Conservation (phyloP, 768 basidiomycete genomes). For the Tylopilus felleus region DNA sequence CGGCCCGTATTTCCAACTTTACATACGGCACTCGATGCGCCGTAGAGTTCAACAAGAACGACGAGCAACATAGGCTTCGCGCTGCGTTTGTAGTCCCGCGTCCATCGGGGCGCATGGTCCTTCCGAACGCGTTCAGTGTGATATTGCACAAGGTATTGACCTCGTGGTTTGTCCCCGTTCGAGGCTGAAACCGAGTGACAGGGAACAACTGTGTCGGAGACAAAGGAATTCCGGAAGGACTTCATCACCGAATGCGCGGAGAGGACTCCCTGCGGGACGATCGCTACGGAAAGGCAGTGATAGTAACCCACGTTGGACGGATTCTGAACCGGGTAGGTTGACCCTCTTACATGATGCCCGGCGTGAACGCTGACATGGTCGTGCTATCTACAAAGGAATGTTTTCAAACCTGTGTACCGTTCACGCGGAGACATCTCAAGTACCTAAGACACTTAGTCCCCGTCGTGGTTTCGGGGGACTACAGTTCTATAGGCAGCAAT, state of each 20-base stretch:
- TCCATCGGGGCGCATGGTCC: slow-evolving; percentile 30
- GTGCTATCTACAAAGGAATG: slow-evolving; percentile 20
- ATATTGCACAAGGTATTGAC: slow-evolving; percentile 27
- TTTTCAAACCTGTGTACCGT: slow-evolving; percentile 24
- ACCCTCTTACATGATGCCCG: not conserved
- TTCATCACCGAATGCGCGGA: slow-evolving; percentile 31
- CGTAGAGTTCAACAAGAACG: slow-evolving; percentile 27
- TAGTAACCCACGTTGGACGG: slow-evolving; percentile 28
- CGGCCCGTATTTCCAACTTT: slow-evolving; percentile 36
- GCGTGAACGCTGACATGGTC: not conserved
- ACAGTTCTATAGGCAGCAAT: slow-evolving; percentile 32
- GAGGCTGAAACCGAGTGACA: slow-evolving; percentile 4
- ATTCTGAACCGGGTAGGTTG: slow-evolving; percentile 27
- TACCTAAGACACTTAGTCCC: slow-evolving; percentile 30
- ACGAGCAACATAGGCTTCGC: slow-evolving; percentile 30
- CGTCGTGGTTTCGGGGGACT: slow-evolving; percentile 28
- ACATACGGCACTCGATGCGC: slow-evolving; percentile 38
- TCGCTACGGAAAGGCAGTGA: slow-evolving; percentile 28
- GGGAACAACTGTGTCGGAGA: slow-evolving; percentile 30
- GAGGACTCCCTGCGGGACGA: slow-evolving; percentile 24
- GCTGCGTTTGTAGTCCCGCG: slow-evolving; percentile 27
- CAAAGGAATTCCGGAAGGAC: slow-evolving; percentile 32
- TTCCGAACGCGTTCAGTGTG: slow-evolving; percentile 32
- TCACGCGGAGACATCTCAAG: slow-evolving; percentile 26
- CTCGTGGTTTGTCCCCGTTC: not conserved